Evolutionary conservation across 768 basidiomycete genomes (phyloP), one percentile per base, ranked within the genome.

Genomic region (Galerina marginata): DNA sequence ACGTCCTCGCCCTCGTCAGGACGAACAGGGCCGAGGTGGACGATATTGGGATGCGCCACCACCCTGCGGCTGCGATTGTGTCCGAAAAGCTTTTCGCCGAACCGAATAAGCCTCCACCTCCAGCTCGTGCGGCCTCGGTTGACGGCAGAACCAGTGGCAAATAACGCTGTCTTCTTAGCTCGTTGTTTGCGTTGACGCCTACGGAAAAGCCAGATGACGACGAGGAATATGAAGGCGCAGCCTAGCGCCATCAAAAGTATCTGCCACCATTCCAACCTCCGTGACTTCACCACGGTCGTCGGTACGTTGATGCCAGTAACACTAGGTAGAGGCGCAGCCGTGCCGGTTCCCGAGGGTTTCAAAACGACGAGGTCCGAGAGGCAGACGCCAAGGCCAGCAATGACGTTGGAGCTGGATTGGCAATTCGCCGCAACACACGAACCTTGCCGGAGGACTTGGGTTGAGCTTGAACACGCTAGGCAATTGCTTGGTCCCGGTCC

Each of bases 161-260:
- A 92, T 61, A 75, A 71, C 7, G 82, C 84, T 1, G 90, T 91
- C 84, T 9, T 86, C 67, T 54, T 36, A 73, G 76, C 86, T 33
- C 89, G 85, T 65, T 83, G 82, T 71, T 88, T 88, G 66, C 88
- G 84, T 44, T 85, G 86, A 37, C 83, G 85, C 5, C 90, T 81
- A 23, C 93, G 85, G 86, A 88, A 92, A 64, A 80, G 82, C 77
- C 85, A 81, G 60, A 94, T 71, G 59, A 92, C 70, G 47, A 82
- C 75, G 49, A 93, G 63, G 71, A 92, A 88, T 73, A 94, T 88
- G 74, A 93, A 90, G 11, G 87, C 89, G 71, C 89, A 91, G 10
- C 91, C 91, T 36, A 93, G 85, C 1, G 86, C 80, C 90, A 93
- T 93, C 62, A 93, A 83, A 40, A 94, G 77, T 63, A 93, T 93